A percentile compares a stretch with the other conserved stretches of the same genome.
Conservation (phyloP, 1,284 basidiomycete genomes). For the Prillingera fragicola region DNA sequence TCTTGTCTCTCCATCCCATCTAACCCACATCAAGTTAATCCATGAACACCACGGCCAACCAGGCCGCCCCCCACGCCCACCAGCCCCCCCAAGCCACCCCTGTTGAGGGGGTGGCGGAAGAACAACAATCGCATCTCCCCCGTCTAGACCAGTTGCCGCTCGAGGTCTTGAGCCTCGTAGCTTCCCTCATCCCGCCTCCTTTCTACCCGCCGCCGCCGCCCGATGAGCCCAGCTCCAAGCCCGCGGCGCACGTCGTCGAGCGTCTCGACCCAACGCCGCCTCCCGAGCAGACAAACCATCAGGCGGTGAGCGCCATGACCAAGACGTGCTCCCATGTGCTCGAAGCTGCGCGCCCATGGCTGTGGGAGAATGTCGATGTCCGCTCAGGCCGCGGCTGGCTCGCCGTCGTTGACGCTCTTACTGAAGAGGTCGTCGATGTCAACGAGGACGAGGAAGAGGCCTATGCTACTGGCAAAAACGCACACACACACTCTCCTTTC, state of each 20-base stretch:
- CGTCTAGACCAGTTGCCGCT: slow-evolving; percentile 40
- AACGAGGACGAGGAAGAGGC: slow-evolving; percentile 9
- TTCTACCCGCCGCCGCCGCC: slow-evolving; percentile 26
- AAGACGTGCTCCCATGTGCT: slow-evolving; percentile 24
- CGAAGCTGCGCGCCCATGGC: slow-evolving; percentile 42
- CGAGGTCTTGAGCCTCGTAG: slow-evolving; percentile 36
- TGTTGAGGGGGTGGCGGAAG: too few relatives aligned
- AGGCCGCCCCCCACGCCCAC: slow-evolving; percentile 1
- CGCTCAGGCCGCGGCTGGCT: slow-evolving; percentile 46
- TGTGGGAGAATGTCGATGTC: slow-evolving; percentile 47
- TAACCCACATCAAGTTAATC: background rate
- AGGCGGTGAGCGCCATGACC: slow-evolving; percentile 25
- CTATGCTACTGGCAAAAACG: too few relatives aligned
- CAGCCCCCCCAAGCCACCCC: background rate
- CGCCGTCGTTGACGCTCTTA: slow-evolving; percentile 45
- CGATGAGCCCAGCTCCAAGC: slow-evolving; percentile 9
- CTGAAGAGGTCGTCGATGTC: slow-evolving; percentile 41
- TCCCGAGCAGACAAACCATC: slow-evolving; percentile 15
- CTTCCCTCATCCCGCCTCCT: slow-evolving; percentile 32
- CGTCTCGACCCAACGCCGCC: slow-evolving; percentile 30
- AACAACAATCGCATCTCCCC: background rate
- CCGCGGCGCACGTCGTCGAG: slow-evolving; percentile 23
- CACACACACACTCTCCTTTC: too few relatives aligned
- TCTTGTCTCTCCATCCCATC: background rate
- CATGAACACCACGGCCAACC: slow-evolving; percentile 1